Conservation (phyloP, 805 yeast genomes). For the Suhomyces xylopsoci region DNA sequence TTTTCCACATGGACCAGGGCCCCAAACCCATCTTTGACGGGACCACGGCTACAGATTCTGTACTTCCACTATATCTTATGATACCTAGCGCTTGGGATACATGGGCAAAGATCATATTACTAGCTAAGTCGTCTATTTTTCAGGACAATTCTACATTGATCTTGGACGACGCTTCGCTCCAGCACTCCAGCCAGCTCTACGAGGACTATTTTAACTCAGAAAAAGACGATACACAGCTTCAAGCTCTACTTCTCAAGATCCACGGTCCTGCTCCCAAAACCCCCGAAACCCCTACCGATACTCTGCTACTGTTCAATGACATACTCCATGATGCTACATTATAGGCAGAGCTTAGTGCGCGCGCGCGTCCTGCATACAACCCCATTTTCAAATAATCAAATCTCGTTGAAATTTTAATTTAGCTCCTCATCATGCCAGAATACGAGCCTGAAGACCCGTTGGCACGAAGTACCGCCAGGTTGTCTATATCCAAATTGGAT, state of each 20-base stretch:
- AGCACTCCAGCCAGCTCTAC: constrained; percentile 15
- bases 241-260: neutral
- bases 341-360: neutral
- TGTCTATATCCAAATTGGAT: constrained; percentile 24
- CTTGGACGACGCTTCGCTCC: constrained; percentile 15
- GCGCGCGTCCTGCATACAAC: neutral
- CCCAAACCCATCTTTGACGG: constrained; percentile 16
- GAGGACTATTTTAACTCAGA: constrained; percentile 5
- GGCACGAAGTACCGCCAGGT: constrained; percentile 23
- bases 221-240: neutral
- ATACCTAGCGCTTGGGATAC: constrained; percentile 55
- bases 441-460: constrained; percentile 16
- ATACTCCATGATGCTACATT: neutral
- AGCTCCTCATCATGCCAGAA: neutral
- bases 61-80: constrained; percentile 2
- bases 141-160: constrained; percentile 10
- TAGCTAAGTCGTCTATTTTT: constrained; percentile 22
- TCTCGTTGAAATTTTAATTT: neutral
- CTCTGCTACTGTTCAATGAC: neutral
- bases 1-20: neutral
- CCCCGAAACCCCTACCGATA: neutral
- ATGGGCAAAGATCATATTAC: constrained; percentile 45
- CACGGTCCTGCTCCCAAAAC: neutral
- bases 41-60: neutral
- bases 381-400: neutral